Evolutionary conservation across 257 asterid genomes (phyloP), one percentile per base, ranked within the genome.

Genomic region (Schizonepeta tenuifolia): DNA sequence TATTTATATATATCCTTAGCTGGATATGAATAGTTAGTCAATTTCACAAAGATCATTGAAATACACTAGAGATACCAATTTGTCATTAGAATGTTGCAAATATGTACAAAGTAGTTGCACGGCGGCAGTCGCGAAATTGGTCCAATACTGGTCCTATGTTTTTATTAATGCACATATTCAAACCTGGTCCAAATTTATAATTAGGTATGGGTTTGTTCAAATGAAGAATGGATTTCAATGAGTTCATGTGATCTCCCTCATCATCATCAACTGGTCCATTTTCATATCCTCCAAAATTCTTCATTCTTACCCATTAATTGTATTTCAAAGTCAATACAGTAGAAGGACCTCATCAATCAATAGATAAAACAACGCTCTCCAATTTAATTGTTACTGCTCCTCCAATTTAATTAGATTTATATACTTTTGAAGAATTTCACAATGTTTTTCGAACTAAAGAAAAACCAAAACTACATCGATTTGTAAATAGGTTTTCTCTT

Each of bases 241-340:
- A 17, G 17, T 69, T 79, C 86, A 79, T 79, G 82, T 78, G 87
- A 76, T 50, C 65, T 50, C 69, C 65, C 80, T 72, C 77, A 17
- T n/a, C 56, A 17, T n/a, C 56, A 67, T 26, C 70, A 22, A 14
- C 57, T 43, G 62, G 78, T 72, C 77, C 85, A 78, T 71, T 66
- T 65, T 35, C 47, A 41, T 11, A 49, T 66, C 38, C 65, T 17
- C 41, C 35, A 7, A 60, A 8, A n/a, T 43, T 64, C 13, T 24
- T 43, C 20, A 65, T 43, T 43, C 22, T 7, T 21, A 13, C 36
- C 49, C 33, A 61, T 61, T 36, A 2, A 62, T 11, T 63, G 36
- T 38, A 18, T 21, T 65, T 14, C 70, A 12, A 43, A 43, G 38
- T 43, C 55, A 65, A 43, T 41, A 12, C 15, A 20, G 58, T 6